Base-by-base conservation (phyloP, 352 stramenopile species). In the Peronospora destructor region DNA sequence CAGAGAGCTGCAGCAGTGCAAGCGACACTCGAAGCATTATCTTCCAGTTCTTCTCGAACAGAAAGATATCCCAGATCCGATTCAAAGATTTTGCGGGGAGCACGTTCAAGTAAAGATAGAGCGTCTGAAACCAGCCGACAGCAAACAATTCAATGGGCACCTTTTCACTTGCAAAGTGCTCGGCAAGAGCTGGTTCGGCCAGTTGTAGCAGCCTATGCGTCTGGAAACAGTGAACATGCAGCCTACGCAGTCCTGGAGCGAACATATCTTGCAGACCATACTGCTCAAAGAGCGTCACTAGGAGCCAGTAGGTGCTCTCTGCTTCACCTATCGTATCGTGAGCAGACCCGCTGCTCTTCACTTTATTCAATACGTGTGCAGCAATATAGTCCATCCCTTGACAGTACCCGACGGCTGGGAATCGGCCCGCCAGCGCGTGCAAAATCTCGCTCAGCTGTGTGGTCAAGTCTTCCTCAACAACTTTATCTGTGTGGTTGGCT, bases 331-430 rank as follows among this genome's bases (percentile, higher is more conserved):
- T 66, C 2, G 66, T 71, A 26, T 82, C 65, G 11, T 32, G 37
- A 9, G 29, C 48, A 40, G 23, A 39, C 8, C 56, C 77, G 37
- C 71, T 76, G 42, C 77, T 84, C 64, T 90, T 93, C 14, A 91
- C 79, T 19, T 88, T 76, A 50, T 91, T 76, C 9, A 93, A 58
- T 8, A 94, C 59, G 17, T 91, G 77, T 11, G 81, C 83, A 11
- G 78, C 76, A 48, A 94, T 86, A 53, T 94, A 94, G 45, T 94
- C 83, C 80, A 94, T 91, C 26, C 83, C 83, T 56, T 94, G 83
- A 47, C 83, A 94, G 51, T 94, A 94, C 4, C 83, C 83, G 7
- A 94, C 83, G 19, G 84, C 73, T 12, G 83, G 83, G 53, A 90
- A 94, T 17, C 79, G 76, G 6, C 80, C 74, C 0, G 80, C 70